Percentiles rank a stretch among this genome's conserved stretches.
Evolutionary conservation across 768 basidiomycete genomes (phyloP).

Genomic region (Xerocomus spinulosus): DNA sequence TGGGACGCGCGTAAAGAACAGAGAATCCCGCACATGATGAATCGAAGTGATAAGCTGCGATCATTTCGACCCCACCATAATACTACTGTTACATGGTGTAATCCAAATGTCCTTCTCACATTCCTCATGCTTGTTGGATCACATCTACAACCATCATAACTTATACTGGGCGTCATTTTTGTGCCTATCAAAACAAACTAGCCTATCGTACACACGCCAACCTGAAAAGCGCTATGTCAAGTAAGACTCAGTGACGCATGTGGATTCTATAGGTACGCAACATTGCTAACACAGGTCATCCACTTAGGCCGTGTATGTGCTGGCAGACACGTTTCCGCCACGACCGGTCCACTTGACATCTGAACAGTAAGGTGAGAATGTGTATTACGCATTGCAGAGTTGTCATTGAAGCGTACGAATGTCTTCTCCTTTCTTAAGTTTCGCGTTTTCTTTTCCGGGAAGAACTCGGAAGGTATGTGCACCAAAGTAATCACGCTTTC

Average conservation of each 20-base stretch:
- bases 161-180: too few species aligned
- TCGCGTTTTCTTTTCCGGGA: conserved; percentile 85
- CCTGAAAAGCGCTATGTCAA: too few species aligned
- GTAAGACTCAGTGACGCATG: too few species aligned
- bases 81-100: too few species aligned
- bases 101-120: too few species aligned
- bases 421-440: conserved; percentile 74
- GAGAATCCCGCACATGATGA: conserved; percentile 68
- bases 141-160: too few species aligned
- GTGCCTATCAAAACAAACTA: too few species aligned
- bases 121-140: too few species aligned
- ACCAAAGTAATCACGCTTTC: conserved; percentile 95
- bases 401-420: conserved; percentile 65
- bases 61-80: background rate
- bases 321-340: conserved; percentile 90
- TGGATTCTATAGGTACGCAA: conserved; percentile 18
- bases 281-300: background rate
- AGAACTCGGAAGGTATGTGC: conserved; percentile 96
- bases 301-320: conserved; percentile 67
- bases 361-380: conserved; percentile 23
- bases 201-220: too few species aligned
- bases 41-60: background rate
- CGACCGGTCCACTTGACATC: conserved; percentile 99
- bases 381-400: background rate
- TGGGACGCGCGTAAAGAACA: conserved; percentile 36